Base-by-base conservation (phyloP, 2,329 filamentous ascomycete genomes). In the Monilinia aucupariae region DNA sequence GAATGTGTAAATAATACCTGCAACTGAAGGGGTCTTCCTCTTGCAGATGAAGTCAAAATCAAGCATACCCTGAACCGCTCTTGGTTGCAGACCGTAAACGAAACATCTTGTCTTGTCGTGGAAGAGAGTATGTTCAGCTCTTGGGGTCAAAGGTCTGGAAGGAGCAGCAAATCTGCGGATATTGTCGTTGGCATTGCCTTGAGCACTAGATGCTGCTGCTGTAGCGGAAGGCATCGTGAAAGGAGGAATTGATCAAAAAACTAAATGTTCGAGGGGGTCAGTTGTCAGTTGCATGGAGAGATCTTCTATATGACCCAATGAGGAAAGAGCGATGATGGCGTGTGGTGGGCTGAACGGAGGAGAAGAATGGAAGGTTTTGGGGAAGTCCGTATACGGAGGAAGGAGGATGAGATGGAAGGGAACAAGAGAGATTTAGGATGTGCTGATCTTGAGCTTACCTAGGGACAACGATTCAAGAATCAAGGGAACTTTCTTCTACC, bases 21-120 rank as follows among this genome's bases (percentile, higher is more conserved):
- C 94, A 64, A 99, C 94, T 64, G 94, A 99, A 69, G 94, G 94
- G 65, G 90, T 96, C 76, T 87, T 85, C 75, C 94, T 91, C 87
- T 97, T 97, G 92, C 94, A 99, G 82, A 99, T 99, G 85, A 97
- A 99, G 84, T 99, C 94, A 78, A 99, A 99, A 80, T 99, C 94
- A 77, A 99, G 90, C 89, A 92, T 92, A 77, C 89, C 89, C 81
- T 92, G 90, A 70, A 92, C 90, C 72, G 90, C 90, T 78, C 92
- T 88, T 75, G 94, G 93, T 82, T 99, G 94, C 76, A 99, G 91
- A 78, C 94, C 94, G 81, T 99, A 99, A 79, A 99, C 94, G 78
- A 99, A 96, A 84, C 94, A 97, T 93, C 94, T 85, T 77, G 94
- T 97, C 90, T 97, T 99, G 81, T 92, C 87, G 85, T 94, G 94